Evolutionary conservation across 108 stramenopile species (phyloP), one percentile per base, ranked within the genome.

Genomic region (Skeletonema grethae): DNA sequence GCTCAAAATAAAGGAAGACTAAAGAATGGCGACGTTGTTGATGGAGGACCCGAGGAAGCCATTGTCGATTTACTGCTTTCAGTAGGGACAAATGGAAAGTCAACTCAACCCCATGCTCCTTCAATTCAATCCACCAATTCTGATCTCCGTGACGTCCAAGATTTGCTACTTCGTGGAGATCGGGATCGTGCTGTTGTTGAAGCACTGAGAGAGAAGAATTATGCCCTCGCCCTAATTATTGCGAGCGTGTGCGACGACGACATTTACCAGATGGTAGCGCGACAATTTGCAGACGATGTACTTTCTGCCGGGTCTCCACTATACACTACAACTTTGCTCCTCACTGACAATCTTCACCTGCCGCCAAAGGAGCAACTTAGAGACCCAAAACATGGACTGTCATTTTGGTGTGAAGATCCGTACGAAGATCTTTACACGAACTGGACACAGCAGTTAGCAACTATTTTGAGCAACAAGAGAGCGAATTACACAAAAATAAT

Each of bases 191-290:
- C 92, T 18, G 86, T 91, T 6, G 68, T 82, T 38, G 78, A 82
- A 60, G 92, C 95, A 8, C 38, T 96, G 18, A 57, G 57, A 6
- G 67, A 76, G 57, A 70, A 74, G 48, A 77, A 94, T 41, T 91
- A 80, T 67, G 88, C 92, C 1, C 77, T 93, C 7, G 92, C 95
- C 20, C 64, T 96, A 3, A 73, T 96, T 10, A 87, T 96, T 38
- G 87, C 89, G 11, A 77, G 70, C 25, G 84, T 91, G 80, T 94
- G 89, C 69, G 88, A 83, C 24, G 41, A 61, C 1, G 80, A 68
- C 1, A 90, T 85, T 5, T 96, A 88, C 64, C 81, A 85, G 38
- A 64, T 69, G 24, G 90, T 78, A 7, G 88, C 87, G 16, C 74
- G 57, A 57, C 61, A 79, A 8, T 96, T 81, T 77, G 85, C 86